Conservation (phyloP, 495 filamentous ascomycete species). For the Penicillium lagena region DNA sequence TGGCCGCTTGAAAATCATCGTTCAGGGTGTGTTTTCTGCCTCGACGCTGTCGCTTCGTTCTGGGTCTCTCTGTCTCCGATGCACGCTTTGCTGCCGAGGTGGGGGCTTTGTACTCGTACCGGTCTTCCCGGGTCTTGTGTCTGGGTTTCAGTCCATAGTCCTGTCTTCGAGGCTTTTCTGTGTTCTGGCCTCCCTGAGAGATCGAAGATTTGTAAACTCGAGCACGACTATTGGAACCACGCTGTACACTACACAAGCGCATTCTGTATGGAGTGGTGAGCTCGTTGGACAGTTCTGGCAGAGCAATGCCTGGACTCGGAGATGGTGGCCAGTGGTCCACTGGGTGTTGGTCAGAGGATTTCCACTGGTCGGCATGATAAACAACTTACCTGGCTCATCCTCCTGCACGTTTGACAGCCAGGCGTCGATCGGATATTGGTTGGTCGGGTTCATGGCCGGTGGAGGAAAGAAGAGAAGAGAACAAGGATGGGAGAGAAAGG, state of each 20-base stretch:
- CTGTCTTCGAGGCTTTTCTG: background rate
- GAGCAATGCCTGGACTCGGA: too few relatives aligned
- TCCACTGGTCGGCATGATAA: too few relatives aligned
- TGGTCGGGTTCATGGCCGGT: background rate
- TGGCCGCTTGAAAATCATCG: constrained; percentile 56
- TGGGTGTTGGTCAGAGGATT: too few relatives aligned
- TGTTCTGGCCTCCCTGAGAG: background rate
- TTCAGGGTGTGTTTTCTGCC: constrained; percentile 45
- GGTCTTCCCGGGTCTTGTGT: constrained; percentile 55
- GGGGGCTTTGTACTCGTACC: constrained; percentile 35
- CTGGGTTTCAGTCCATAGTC: constrained; percentile 53
- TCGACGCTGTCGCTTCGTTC: constrained; percentile 19
- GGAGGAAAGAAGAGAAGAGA: background rate
- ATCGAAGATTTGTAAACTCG: too few relatives aligned
- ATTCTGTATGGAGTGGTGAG: too few relatives aligned
- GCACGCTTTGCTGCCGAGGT: constrained; percentile 11
- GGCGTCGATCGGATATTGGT: constrained; percentile 1
- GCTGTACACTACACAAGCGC: too few relatives aligned
- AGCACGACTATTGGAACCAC: too few relatives aligned
- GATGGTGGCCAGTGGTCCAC: too few relatives aligned
- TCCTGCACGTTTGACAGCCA: constrained; percentile 9
- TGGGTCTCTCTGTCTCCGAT: constrained; percentile 26
- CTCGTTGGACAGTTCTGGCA: too few relatives aligned
- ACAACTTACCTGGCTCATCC: background rate
- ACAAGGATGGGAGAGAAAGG: too few relatives aligned